Evolutionary conservation across 768 basidiomycete species (phyloP).

Genomic region (Leucosporidium scottii): DNA sequence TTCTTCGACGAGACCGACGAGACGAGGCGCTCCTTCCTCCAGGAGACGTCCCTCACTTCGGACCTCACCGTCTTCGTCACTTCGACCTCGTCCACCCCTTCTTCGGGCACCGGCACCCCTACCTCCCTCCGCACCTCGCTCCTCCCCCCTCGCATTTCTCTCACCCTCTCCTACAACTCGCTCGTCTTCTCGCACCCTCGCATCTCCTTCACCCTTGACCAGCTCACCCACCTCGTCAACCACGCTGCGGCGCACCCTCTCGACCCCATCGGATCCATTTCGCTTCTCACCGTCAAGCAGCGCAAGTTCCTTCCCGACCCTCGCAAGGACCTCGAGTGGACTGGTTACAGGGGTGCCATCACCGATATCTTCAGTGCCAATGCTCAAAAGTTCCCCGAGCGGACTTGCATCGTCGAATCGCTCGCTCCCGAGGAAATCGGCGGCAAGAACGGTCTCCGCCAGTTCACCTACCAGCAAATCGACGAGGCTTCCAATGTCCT

Average conservation of each 20-base stretch:
- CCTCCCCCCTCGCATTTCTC: constrained; percentile 58
- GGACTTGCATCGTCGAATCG: constrained; percentile 82
- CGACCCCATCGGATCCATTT: constrained; percentile 66
- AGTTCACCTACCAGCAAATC: constrained; percentile 73
- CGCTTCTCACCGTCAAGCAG: constrained; percentile 68
- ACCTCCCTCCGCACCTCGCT: constrained; percentile 53
- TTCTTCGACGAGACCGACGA: constrained; percentile 89
- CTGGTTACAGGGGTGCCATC: constrained; percentile 93
- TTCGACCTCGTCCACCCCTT: constrained; percentile 57
- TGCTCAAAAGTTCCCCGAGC: constrained; percentile 67
- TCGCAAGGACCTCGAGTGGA: constrained; percentile 85
- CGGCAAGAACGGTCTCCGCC: constrained; percentile 51
- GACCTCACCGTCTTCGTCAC: constrained; percentile 82
- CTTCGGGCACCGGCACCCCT: constrained; percentile 14
- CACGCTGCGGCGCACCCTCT: constrained; percentile 63
- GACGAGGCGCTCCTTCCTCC: constrained; percentile 62
- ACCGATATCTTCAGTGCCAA: constrained; percentile 89
- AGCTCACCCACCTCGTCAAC: constrained; percentile 70
- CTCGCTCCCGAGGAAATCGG: constrained; percentile 44
- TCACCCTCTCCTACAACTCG: constrained; percentile 88
- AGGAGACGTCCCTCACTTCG: constrained; percentile 73
- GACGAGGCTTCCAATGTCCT: constrained; percentile 79
- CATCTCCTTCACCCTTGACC: constrained; percentile 71
- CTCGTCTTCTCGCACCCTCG: constrained; percentile 76
- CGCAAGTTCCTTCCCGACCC: constrained; percentile 69